A percentile compares a stretch with the other conserved stretches of the same genome.
Evolutionary conservation across 805 yeast genomes (phyloP).

Genomic region (Ogataea salicorniae): DNA sequence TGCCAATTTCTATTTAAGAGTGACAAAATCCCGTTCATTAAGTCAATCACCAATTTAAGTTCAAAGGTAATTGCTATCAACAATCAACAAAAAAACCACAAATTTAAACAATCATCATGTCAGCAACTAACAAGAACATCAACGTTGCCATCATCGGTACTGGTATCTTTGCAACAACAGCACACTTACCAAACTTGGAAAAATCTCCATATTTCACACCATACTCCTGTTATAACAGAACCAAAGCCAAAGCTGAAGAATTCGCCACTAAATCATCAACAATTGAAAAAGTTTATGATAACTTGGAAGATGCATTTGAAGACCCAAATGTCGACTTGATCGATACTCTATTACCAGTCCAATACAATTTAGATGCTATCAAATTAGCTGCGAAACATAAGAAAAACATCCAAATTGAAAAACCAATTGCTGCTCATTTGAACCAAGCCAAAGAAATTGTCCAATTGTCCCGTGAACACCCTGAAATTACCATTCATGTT

Average conservation of each 20-base stretch:
- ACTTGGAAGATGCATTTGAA: slow-evolving; percentile 57
- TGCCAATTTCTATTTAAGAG: too few species aligned
- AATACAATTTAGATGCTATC: slow-evolving; percentile 64
- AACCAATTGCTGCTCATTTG: slow-evolving; percentile 86
- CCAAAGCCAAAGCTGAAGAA: slow-evolving; percentile 72
- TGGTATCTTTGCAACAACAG: slow-evolving; percentile 82
- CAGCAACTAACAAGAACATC: slow-evolving; percentile 6
- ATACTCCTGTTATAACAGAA: slow-evolving; percentile 75
- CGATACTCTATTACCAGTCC: slow-evolving; percentile 89
- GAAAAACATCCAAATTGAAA: slow-evolving; percentile 80
- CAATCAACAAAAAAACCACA: neutral
- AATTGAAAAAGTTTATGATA: slow-evolving; percentile 48
- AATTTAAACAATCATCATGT: neutral
- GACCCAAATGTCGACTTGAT: slow-evolving; percentile 69
- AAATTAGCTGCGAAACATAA: slow-evolving; percentile 63
- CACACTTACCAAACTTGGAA: slow-evolving; percentile 72
- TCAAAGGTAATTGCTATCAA: too few species aligned
- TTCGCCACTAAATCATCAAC: slow-evolving; percentile 66
- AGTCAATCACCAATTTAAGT: too few species aligned
- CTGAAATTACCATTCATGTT: slow-evolving; percentile 59
- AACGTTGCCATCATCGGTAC: slow-evolving; percentile 73
- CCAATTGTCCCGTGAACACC: slow-evolving; percentile 51
- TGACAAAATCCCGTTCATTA: too few species aligned
- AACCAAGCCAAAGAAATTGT: slow-evolving; percentile 80
- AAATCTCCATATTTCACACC: slow-evolving; percentile 50